phyloP scores from a whole-genome alignment of 2,329 filamentous ascomycete genomes.

The Ophiostoma populinum region DNA sequence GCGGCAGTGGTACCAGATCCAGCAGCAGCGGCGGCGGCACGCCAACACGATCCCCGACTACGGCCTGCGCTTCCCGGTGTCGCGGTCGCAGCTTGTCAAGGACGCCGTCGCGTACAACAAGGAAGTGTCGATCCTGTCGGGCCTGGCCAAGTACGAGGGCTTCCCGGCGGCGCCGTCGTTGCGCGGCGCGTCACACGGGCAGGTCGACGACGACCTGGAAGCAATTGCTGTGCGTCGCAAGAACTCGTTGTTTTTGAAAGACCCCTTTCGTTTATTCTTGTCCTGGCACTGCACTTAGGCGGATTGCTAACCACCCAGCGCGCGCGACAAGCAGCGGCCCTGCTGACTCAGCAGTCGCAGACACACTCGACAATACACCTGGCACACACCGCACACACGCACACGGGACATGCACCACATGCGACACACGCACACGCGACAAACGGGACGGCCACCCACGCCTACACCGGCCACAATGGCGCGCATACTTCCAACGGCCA shows the following conservation, averaged over 20 bases:
- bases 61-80: slow-evolving; percentile 62
- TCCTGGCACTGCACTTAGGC: not conserved
- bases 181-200: slow-evolving; percentile 48
- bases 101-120: slow-evolving; percentile 87
- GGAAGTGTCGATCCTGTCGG: slow-evolving; percentile 80
- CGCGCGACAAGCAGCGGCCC: not conserved
- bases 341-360: too few relatives aligned
- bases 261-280: slow-evolving; percentile 36
- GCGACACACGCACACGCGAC: slow-evolving; percentile 17
- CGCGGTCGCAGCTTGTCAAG: slow-evolving; percentile 57
- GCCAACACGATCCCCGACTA: slow-evolving; percentile 70
- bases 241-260: too few relatives aligned
- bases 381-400: not conserved
- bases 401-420: not conserved
- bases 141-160: slow-evolving; percentile 84
- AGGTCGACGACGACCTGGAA: slow-evolving; percentile 74
- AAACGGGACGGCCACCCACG: not conserved
- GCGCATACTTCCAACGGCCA: not conserved
- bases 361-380: not conserved
- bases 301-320: not conserved
- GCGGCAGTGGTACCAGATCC: slow-evolving; percentile 82
- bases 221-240: slow-evolving; percentile 44
- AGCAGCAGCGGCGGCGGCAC: slow-evolving; percentile 54
- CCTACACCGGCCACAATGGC: not conserved
- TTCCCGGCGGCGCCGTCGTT: slow-evolving; percentile 91